Evolutionary conservation across 768 basidiomycete species (phyloP), one percentile per base, ranked within the genome.

Genomic region (Boletellus ananiceps): DNA sequence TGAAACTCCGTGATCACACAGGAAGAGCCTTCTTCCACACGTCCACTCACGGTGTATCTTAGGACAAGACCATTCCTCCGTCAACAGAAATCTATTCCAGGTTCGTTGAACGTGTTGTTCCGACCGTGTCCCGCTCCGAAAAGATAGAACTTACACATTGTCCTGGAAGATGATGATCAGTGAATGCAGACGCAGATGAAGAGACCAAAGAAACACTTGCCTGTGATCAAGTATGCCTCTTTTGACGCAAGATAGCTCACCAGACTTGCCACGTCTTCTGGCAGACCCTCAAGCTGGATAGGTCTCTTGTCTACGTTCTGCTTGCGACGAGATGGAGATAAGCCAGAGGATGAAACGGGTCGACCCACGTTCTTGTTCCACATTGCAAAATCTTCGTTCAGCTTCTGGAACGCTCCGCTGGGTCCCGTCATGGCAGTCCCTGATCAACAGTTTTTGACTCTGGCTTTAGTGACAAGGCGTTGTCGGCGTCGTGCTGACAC

Each of bases 161-260:
- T 2, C 42, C 31, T 43, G 19, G 32, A 32, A 43, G 3, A 27
- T 8, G 4, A 27, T 27, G 9, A 4, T 18, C 12, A 18, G 3
- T 2, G 23, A 23, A 23, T 23, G 29, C 3, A 42, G 41, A 42
- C 2, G 16, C 8, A 29, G 7, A 9, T 4, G n/a, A 9, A 19
- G 6, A 3, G 18, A 6, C 4, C 13, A 12, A 37, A 7, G 4
- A 6, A 8, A 43, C 21, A 2, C 42, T 33, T 43, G 31, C 42
- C 42, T 8, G 42, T 43, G 9, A 43, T 43, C 1, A 31, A 69
- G 13, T 65, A 59, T 3, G 71, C 62, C 16, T 64, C 68, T n/a
- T 69, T 61, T 8, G 70, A 71, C 5, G 62, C 69, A 13, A 73
- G 58, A 45, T 63, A 73, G 6, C 71, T 71, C 0, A 72, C 69